Percentiles rank a stretch among this genome's conserved stretches.
phyloP scores from a whole-genome alignment of 805 yeast species.

The Wickerhamomyces mucosus region DNA sequence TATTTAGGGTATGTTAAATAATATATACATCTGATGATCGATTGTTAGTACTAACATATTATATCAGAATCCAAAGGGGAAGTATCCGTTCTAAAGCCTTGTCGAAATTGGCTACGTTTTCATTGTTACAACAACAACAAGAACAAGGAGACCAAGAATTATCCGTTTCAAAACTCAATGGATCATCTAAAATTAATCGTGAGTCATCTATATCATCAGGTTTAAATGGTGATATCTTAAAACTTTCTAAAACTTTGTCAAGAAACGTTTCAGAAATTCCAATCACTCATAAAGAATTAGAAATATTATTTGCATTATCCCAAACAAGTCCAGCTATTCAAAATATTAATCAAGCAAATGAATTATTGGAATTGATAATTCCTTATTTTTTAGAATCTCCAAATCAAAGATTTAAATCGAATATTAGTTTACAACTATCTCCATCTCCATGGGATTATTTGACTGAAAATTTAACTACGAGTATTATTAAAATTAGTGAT shows the following conservation, averaged over 20 bases:
- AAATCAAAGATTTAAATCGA: constrained; percentile 35
- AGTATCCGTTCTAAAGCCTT: constrained; percentile 19
- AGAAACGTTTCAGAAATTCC: constrained; percentile 16
- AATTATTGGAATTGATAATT: constrained; percentile 31
- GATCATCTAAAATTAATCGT: neutral
- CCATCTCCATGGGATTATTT: constrained; percentile 32
- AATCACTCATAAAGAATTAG: constrained; percentile 40
- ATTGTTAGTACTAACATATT: too few species aligned
- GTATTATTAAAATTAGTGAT: constrained; percentile 18
- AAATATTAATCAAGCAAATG: constrained; percentile 27
- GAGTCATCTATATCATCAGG: neutral
- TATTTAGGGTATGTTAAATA: too few species aligned
- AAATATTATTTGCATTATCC: constrained; percentile 40
- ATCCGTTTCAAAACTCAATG: neutral
- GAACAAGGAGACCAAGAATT: neutral
- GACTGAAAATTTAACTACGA: constrained; percentile 25
- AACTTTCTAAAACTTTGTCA: constrained; percentile 10
- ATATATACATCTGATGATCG: too few species aligned
- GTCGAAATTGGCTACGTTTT: constrained; percentile 15
- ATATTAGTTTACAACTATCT: constrained; percentile 23
- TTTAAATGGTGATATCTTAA: constrained; percentile 12
- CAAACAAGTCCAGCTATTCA: constrained; percentile 25
- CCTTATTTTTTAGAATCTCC: constrained; percentile 43
- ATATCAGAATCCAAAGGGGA: constrained; percentile 20
- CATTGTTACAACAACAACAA: constrained; percentile 5